These are phyloP conservation scores for Globisporangium abappressorium DNA, from an alignment of 352 stramenopile genomes.

Conservation along the genomic window DNA sequence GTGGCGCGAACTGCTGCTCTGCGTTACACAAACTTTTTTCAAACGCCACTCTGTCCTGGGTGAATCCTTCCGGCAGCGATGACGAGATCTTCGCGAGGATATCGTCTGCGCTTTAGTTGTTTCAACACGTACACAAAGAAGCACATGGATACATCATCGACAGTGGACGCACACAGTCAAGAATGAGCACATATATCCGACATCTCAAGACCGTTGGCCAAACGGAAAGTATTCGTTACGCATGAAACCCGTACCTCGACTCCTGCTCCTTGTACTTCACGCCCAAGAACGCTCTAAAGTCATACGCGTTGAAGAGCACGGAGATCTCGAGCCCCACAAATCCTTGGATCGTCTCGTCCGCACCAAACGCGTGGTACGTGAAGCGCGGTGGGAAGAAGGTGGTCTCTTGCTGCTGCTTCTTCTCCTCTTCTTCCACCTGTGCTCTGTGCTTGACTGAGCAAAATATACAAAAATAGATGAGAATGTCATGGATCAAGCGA, in stretches of 20 bases:
- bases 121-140: neutral
- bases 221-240: neutral
- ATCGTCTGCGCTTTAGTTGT: constrained; percentile 39
- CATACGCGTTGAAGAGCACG: constrained; percentile 59
- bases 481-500: neutral
- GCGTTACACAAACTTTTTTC: constrained; percentile 20
- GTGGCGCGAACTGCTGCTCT: constrained; percentile 33
- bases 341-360: constrained; percentile 63
- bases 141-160: neutral
- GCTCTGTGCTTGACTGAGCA: constrained; percentile 35
- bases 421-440: constrained; percentile 17
- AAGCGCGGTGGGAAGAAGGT: constrained; percentile 64
- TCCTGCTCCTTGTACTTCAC: constrained; percentile 54
- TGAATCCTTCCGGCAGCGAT: constrained; percentile 44
- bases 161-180: neutral
- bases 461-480: neutral
- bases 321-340: constrained; percentile 57
- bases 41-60: constrained; percentile 43
- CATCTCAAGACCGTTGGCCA: neutral
- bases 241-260: constrained; percentile 25
- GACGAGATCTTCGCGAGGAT: constrained; percentile 42
- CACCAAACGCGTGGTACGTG: constrained; percentile 82
- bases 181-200: neutral
- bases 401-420: constrained; percentile 30
- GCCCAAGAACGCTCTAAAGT: constrained; percentile 60